Base-by-base conservation (phyloP, 805 yeast genomes). In the Sugiyamaella americana region DNA sequence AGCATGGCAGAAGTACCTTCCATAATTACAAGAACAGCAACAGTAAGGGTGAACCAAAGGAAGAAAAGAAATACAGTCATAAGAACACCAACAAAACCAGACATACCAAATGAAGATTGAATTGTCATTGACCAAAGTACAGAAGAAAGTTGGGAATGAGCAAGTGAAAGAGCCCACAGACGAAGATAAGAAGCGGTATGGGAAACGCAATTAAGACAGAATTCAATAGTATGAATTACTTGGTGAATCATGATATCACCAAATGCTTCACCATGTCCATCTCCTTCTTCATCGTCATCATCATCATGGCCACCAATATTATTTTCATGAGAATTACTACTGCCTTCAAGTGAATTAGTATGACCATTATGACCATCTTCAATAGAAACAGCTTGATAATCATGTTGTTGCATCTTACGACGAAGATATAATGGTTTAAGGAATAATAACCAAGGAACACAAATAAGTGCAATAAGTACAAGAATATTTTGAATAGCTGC, bases 1-100 rank as follows among this genome's bases (percentile, higher is more conserved):
- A 93, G 76, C 98, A 93, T 93, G 30, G 98, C 98, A 21, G 97
- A 87, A 0, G 99, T 93, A 49, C 98, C 99, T 68, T 93, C 99
- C 99, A 93, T 93, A 44, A 85, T 71, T 11, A 93, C 98, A 60
- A 93, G 74, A 57, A 93, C 87, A 59, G 87, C 84, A 21, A 89
- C 91, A 0, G 98, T 91, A 51, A 93, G 72, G 2, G 78, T 78
- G 64, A 93, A 88, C 99, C 99, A 93, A 84, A 93, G 80, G 19
- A 84, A 95, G 65, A 93, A 93, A 62, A 93, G 68, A 20, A 84
- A 60, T 34, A 89, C 93, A 1, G 87, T 80, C 74, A 78, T 79
- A 22, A 82, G 52, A 1, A 87, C 84, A 10, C 96, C 95, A 3
- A 73, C 57, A 5, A 68, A 52, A 2, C 91, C 93, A 2, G 82